These are phyloP conservation scores for Sabuloglossum arenarium DNA, from an alignment of 495 filamentous ascomycete genomes.

Conservation along the genomic window DNA sequence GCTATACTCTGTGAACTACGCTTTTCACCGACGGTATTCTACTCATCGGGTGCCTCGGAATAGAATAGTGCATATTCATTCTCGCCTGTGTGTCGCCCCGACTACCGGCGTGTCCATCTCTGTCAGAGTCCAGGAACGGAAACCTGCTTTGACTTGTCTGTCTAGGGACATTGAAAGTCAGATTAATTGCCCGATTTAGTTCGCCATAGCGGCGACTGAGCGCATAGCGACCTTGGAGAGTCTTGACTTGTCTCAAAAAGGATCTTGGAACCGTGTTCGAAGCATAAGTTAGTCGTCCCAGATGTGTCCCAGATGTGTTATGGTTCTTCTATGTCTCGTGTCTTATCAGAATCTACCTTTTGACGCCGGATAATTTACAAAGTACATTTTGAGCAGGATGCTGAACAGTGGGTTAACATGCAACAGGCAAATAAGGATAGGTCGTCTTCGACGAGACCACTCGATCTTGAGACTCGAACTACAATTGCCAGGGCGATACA, in stretches of 20 bases:
- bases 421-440: not conserved
- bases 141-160: not conserved
- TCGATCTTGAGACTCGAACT: not conserved
- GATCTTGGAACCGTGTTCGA: not conserved
- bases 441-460: not conserved
- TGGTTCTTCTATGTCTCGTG: not conserved
- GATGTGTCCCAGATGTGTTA: not conserved
- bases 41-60: not conserved
- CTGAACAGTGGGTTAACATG: not conserved
- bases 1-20: not conserved
- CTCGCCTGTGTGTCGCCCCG: not conserved
- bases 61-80: not conserved
- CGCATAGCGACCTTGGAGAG: not conserved
- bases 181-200: not conserved
- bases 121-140: not conserved
- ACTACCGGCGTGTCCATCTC: not conserved
- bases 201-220: not conserved
- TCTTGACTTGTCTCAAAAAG: too few relatives aligned
- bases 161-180: not conserved
- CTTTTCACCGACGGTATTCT: not conserved
- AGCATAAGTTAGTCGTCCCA: not conserved
- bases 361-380: not conserved
- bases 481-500: not conserved
- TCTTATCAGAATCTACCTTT: not conserved
- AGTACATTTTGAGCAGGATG: not conserved